Base-by-base conservation (phyloP, 805 yeast genomes). In the Hagleromyces aurorensis region DNA sequence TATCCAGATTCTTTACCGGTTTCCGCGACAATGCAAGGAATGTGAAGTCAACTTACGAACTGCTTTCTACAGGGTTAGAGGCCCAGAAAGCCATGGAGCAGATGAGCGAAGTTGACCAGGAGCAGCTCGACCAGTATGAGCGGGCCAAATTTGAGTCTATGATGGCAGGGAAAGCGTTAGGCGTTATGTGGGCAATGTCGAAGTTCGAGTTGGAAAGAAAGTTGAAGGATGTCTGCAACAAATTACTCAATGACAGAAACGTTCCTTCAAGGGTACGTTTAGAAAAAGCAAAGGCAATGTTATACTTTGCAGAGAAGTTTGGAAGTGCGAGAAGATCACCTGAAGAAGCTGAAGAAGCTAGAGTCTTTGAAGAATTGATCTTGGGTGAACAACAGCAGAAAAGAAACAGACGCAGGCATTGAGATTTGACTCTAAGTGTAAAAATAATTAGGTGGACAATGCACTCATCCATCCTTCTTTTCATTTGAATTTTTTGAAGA, bases 121-220 rank as follows among this genome's bases (percentile, higher is more conserved):
- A 64, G 1, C 72, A 70, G 14, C 55, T 66, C 61, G 72, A 65
- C 24, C 72, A 74, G 5, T 79, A 70, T 32, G 70, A 72, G 45
- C 70, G 73, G 38, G 85, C 77, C 1, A 91, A 85, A 50, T 72
- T 81, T 60, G 96, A 89, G 49, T 70, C 85, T 29, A 62, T 72
- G 33, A 70, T 89, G 39, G 76, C 85, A 32, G 97, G 98, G 14
- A 91, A 89, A 55, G 72, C 91, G 13, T 67, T 91, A 29, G 89
- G 91, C 6, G 86, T 95, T 1, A 93, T 94, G 12, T 91, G 99
- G 99, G 82, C 83, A 13, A 83, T 94, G 21, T 84, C 95, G 13
- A 77, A 81, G 44, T 78, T 75, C 57, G 99, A 91, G 61, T 76
- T 87, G 31, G 78, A 78, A 36, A 67, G 79, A 16, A 77, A 82